Base-by-base conservation (phyloP, 371 early-diverging fungal species). In the Actinomortierella ambigua region DNA sequence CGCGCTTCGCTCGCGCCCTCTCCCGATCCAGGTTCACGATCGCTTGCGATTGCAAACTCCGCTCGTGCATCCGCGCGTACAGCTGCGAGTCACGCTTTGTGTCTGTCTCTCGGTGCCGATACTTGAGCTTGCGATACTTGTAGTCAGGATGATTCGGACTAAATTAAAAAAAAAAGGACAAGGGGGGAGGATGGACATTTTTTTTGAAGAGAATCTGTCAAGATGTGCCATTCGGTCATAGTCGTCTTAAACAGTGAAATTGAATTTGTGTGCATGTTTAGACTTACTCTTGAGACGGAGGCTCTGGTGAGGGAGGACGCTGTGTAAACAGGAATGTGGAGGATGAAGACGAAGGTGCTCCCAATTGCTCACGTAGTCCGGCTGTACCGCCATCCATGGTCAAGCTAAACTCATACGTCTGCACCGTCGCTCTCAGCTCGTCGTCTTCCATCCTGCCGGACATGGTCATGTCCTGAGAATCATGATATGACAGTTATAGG, bases 401-500 rank as follows among this genome's bases (percentile, higher is more conserved):
- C 54, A 70, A 65, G 26, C 80, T 82, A 43, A 85, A 86, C 27
- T 77, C 79, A 11, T 84, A 70, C 1, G 79, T 65, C 13, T 79
- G 80, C 65, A 86, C 88, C 0, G 89, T 90, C 27, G 79, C 77
- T 53, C 82, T 81, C 13, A 89, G 60, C 20, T 68, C 73, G 26
- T 78, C 69, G 22, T 57, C 68, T 34, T 51, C 73, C 44, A 57
- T 27, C 4, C 57, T 52, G 15, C 29, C 51, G 0, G 53, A 66
- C 18, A 56, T 54, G 14, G 27, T 42, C 8, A 40, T 58, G 28
- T 41, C 53, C 54, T 80, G 56, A 24, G 62, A 28, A 17, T 71
- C 70, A n/a, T n/a, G n/a, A n/a, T n/a, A n/a, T n/a, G n/a, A n/a
- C n/a, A n/a, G n/a, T n/a, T n/a, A n/a, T n/a, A n/a, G n/a, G n/a